phyloP scores from a whole-genome alignment of 441 rosid species.

The Arabidopsis lyrata region DNA sequence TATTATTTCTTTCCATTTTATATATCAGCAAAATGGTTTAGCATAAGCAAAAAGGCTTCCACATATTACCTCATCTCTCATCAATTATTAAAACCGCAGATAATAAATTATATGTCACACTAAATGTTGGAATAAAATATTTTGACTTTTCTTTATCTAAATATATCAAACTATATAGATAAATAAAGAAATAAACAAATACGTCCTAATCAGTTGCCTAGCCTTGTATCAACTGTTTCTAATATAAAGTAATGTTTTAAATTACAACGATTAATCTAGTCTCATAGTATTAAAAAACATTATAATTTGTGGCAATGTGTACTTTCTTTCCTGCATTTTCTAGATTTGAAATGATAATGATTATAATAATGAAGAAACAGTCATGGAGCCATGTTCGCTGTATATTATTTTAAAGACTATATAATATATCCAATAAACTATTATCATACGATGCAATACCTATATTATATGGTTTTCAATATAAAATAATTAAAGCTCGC shows the following conservation, averaged over 20 bases:
- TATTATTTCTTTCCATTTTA: neutral
- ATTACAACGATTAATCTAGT: slow-evolving; percentile 35
- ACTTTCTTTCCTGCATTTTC: slow-evolving; percentile 41
- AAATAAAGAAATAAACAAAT: slow-evolving; percentile 1
- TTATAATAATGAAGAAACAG: slow-evolving; percentile 37
- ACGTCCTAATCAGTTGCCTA: slow-evolving; percentile 43
- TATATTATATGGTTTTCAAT: slow-evolving; percentile 8
- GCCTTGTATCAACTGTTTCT: slow-evolving; percentile 32
- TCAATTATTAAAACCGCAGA: slow-evolving; percentile 32
- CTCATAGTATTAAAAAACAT: slow-evolving; percentile 15
- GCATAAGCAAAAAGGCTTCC: slow-evolving; percentile 30
- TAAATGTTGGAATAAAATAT: slow-evolving; percentile 28
- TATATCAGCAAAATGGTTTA: slow-evolving; percentile 11
- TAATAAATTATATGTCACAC: slow-evolving; percentile 17
- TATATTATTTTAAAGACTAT: slow-evolving; percentile 23
- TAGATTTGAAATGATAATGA: slow-evolving; percentile 36
- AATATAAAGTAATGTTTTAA: slow-evolving; percentile 33
- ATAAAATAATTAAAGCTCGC: slow-evolving; percentile 1
- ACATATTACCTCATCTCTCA: slow-evolving; percentile 35
- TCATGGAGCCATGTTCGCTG: slow-evolving; percentile 48
- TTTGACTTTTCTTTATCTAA: slow-evolving; percentile 41
- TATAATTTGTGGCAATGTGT: slow-evolving; percentile 35
- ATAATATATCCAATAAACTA: slow-evolving; percentile 17
- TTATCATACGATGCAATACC: slow-evolving; percentile 29
- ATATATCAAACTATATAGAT: neutral